phyloP scores from a whole-genome alignment of 805 yeast species.

The Wickerhamiella lipophila region DNA sequence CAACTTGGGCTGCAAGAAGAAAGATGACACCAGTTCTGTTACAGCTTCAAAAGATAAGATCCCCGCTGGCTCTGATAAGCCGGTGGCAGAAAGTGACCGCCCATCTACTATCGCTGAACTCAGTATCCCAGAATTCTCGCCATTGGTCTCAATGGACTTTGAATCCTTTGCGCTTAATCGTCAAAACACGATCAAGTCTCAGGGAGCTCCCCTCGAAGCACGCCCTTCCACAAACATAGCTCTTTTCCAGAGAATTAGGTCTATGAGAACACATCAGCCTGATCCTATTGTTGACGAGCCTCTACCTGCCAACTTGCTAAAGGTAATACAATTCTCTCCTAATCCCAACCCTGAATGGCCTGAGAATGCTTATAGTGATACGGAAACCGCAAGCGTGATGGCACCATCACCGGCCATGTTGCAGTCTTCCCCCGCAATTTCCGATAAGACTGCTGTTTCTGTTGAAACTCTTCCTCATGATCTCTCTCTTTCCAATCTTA shows the following conservation, averaged over 20 bases:
- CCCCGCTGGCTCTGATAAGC: neutral
- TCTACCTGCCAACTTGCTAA: conserved; percentile 18
- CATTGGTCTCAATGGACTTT: conserved; percentile 7
- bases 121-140: conserved; percentile 8
- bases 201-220: conserved; percentile 2
- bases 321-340: conserved; percentile 21
- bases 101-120: conserved; percentile 1
- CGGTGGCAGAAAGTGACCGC: too few species aligned
- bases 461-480: neutral
- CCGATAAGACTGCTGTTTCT: neutral
- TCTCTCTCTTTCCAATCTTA: neutral
- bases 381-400: neutral
- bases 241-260: conserved; percentile 19
- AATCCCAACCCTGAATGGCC: conserved; percentile 16
- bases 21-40: neutral
- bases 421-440: neutral
- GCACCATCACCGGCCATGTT: neutral
- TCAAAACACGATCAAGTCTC: conserved; percentile 17
- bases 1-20: conserved; percentile 3
- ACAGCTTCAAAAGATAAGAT: too few species aligned
- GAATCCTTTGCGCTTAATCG: conserved; percentile 14
- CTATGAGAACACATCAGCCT: conserved; percentile 17
- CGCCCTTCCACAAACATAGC: conserved; percentile 18
- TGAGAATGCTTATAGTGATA: neutral
- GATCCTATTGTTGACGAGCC: conserved; percentile 13